These are phyloP conservation scores for Microsporum ferrugineum DNA, from an alignment of 2,329 filamentous ascomycete species.

Conservation along the genomic window DNA sequence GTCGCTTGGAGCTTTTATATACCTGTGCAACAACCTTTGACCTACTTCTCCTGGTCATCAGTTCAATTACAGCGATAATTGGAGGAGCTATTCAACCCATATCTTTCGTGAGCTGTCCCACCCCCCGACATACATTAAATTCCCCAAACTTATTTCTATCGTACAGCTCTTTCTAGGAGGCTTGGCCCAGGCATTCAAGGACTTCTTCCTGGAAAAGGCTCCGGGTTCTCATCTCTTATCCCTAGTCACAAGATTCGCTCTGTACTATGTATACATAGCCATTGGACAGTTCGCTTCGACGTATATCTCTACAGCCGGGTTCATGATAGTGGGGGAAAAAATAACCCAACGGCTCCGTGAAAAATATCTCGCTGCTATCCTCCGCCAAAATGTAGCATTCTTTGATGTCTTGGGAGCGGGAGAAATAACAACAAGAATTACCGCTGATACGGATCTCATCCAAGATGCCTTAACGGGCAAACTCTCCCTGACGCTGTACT, in stretches of 20 bases:
- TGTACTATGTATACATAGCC: constrained; percentile 67
- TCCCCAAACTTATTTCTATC: too few relatives aligned
- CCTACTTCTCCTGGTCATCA: constrained; percentile 50
- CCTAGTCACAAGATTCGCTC: constrained; percentile 7
- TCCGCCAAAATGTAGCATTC: constrained; percentile 71
- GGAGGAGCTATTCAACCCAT: constrained; percentile 45
- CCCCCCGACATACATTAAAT: too few relatives aligned
- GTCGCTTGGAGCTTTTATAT: constrained; percentile 50
- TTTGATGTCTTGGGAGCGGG: constrained; percentile 76
- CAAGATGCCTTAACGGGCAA: constrained; percentile 81
- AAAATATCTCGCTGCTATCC: constrained; percentile 62
- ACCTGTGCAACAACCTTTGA: constrained; percentile 59
- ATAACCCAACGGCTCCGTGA: constrained; percentile 58
- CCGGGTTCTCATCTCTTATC: not conserved
- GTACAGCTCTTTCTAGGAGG: too few relatives aligned
- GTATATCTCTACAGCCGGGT: constrained; percentile 68
- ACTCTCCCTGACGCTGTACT: constrained; percentile 44
- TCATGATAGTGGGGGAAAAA: constrained; percentile 65
- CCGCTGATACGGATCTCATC: constrained; percentile 70
- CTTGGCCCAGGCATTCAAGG: not conserved
- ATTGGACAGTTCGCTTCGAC: constrained; percentile 59
- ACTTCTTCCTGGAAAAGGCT: not conserved
- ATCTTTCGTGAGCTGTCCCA: too few relatives aligned
- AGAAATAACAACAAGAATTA: constrained; percentile 76
- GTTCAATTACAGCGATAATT: constrained; percentile 53